Conservation (phyloP, 139 green algal genomes). For the Penium margaritaceum region DNA sequence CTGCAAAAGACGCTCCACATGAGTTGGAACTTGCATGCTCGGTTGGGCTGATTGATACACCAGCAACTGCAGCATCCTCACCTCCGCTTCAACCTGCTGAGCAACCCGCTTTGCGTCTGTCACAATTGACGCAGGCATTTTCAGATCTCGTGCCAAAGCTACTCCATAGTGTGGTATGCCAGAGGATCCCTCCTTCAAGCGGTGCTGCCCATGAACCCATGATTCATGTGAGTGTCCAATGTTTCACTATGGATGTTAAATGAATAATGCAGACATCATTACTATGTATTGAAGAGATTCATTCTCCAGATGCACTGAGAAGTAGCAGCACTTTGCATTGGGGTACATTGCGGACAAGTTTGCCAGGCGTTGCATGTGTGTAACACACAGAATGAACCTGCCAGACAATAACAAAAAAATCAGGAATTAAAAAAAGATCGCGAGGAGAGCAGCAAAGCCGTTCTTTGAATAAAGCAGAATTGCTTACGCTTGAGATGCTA, state of each 20-base stretch:
- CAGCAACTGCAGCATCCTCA: too few relatives aligned
- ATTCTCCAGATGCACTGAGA: slow-evolving; percentile 20
- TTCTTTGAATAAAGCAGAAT: background rate
- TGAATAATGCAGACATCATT: background rate
- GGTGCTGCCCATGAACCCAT: slow-evolving; percentile 12
- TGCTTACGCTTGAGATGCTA: slow-evolving; percentile 21
- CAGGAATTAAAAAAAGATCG: background rate
- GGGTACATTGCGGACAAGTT: slow-evolving; percentile 38
- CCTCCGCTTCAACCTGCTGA: slow-evolving; percentile 1
- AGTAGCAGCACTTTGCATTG: slow-evolving; percentile 37
- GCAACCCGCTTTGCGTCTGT: slow-evolving; percentile 26
- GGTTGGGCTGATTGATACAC: too few relatives aligned
- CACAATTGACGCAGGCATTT: slow-evolving; percentile 13
- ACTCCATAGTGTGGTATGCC: slow-evolving; percentile 31
- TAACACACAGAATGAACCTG: slow-evolving; percentile 39
- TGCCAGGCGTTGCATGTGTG: slow-evolving; percentile 39
- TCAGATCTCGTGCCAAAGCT: slow-evolving; percentile 13
- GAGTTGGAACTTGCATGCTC: too few relatives aligned
- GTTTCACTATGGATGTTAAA: background rate
- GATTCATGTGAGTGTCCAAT: background rate
- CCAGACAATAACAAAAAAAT: background rate
- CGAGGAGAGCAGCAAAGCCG: too few relatives aligned
- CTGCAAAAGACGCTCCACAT: too few relatives aligned
- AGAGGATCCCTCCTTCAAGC: slow-evolving; percentile 34
- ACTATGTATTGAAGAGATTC: slow-evolving; percentile 25